Base-by-base conservation (phyloP, 2,329 filamentous ascomycete species). In the Lizonia empirigonia region DNA sequence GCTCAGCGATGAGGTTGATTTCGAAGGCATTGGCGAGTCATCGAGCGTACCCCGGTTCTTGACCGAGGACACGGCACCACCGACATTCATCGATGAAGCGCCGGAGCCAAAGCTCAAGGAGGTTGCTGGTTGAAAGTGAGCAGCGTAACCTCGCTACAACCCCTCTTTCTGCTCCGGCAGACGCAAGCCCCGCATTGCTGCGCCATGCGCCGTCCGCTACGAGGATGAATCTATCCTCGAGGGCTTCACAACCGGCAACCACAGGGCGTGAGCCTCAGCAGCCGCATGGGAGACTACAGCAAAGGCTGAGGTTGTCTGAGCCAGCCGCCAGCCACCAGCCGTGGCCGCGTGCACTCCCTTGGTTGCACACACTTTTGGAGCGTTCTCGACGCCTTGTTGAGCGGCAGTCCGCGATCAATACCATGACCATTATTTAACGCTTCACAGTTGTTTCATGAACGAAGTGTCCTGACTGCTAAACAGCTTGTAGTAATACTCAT, bases 31-130 rank as follows among this genome's bases (percentile, higher is more conserved):
- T 59, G 83, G 80, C 9, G 71, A 76, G 24, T 79, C 80, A 23
- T 85, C 83, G 38, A 80, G 80, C 27, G 73, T 95, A 62, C 94
- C 94, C 0, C 87, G 87, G 41, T 99, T 96, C 74, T 80, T 99
- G 80, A 84, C 91, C 69, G 94, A 97, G 64, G 91, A 96, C 74
- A 85, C 90, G 13, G 82, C 85, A 49, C 90, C 90, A 29, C 85
- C 85, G 16, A 86, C 91, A 44, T 97, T 99, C 72, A 89, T 99
- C 53, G 94, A 99, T 74, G 92, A 97, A 78, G 85, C 91, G 15
- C 92, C 92, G 2, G 82, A 87, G 74, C 53, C 62, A 4, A 92
- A 94, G 78, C 83, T 95, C 39, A 94, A 93, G 78, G 90, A 96
- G 74, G 89, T 85, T 36, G 91, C 82, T 13, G 80, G 80, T n/a